Conservation (phyloP, 345 rosid species). For the Raphanus sativus region DNA sequence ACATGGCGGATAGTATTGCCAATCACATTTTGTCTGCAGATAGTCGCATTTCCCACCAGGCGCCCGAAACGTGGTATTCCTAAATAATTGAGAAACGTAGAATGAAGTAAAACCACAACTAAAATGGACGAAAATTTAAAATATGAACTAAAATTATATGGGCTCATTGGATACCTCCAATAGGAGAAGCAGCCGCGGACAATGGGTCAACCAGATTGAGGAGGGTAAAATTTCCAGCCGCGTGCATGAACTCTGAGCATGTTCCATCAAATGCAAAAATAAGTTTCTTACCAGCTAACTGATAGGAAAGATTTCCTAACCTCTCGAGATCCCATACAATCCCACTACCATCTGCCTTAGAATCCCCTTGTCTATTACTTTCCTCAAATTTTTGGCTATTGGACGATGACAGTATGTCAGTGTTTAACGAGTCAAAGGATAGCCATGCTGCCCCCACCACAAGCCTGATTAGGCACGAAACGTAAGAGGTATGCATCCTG, state of each 20-base stretch:
- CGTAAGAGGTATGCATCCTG: constrained; percentile 92
- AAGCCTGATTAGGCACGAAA: constrained; percentile 97
- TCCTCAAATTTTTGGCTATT: constrained; percentile 64
- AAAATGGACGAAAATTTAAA: neutral
- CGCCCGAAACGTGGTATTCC: constrained; percentile 99
- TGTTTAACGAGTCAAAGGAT: constrained; percentile 83
- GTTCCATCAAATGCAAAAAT: constrained; percentile 98
- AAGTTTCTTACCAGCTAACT: constrained; percentile 95
- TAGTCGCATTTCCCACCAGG: constrained; percentile 72
- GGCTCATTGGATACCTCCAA: constrained; percentile 60
- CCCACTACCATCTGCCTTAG: constrained; percentile 94
- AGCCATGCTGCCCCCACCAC: constrained; percentile 99
- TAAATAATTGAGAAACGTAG: constrained; percentile 34
- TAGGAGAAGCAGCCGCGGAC: constrained; percentile 99
- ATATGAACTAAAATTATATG: neutral
- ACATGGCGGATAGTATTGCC: constrained; percentile 88
- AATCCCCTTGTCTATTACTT: constrained; percentile 67
- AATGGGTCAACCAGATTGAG: constrained; percentile 97
- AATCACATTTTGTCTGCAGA: constrained; percentile 85
- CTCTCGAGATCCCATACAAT: constrained; percentile 98
- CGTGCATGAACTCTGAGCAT: constrained; percentile 73
- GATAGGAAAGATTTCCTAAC: constrained; percentile 74
- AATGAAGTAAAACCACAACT: constrained; percentile 9
- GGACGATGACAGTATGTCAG: constrained; percentile 63
- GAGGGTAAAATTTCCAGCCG: constrained; percentile 75